Conservation (phyloP, 2,329 filamentous ascomycete species). For the Colletotrichum cordylinicola region DNA sequence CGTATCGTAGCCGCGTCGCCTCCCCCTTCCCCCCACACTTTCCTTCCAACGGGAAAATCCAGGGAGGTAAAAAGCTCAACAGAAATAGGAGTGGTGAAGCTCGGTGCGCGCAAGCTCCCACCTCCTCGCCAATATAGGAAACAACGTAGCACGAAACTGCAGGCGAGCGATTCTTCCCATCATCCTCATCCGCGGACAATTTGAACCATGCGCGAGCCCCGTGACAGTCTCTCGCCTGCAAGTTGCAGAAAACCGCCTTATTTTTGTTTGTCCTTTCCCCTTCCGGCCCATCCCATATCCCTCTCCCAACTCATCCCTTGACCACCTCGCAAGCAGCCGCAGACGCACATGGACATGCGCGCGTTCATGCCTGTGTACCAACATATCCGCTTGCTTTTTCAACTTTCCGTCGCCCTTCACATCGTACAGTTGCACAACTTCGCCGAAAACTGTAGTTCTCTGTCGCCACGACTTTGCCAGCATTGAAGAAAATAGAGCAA, state of each 20-base stretch:
- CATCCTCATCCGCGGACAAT: constrained; percentile 8
- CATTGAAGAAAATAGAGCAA: background rate
- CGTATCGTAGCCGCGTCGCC: constrained; percentile 14
- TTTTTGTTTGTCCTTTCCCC: background rate
- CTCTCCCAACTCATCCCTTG: background rate
- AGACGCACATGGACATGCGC: background rate
- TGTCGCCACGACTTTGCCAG: background rate
- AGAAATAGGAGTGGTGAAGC: constrained; percentile 1
- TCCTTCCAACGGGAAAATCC: background rate
- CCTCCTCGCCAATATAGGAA: constrained; percentile 5
- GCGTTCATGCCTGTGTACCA: constrained; percentile 5
- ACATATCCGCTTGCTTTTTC: constrained; percentile 13
- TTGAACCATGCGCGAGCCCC: constrained; percentile 14
- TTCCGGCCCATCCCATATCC: background rate
- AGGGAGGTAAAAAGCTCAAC: constrained; percentile 2
- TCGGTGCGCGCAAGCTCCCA: background rate
- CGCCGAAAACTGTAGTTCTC: constrained; percentile 3
- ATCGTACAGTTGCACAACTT: constrained; percentile 22
- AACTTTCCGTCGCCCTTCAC: background rate
- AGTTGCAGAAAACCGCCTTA: background rate
- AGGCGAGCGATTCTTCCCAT: constrained; percentile 2
- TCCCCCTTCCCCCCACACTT: background rate
- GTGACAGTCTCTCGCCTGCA: constrained; percentile 4
- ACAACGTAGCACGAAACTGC: background rate
- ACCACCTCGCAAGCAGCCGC: background rate